These are phyloP conservation scores for Ceratopteris richardii DNA, from an alignment of 75 land plant genomes.

Conservation along the genomic window DNA sequence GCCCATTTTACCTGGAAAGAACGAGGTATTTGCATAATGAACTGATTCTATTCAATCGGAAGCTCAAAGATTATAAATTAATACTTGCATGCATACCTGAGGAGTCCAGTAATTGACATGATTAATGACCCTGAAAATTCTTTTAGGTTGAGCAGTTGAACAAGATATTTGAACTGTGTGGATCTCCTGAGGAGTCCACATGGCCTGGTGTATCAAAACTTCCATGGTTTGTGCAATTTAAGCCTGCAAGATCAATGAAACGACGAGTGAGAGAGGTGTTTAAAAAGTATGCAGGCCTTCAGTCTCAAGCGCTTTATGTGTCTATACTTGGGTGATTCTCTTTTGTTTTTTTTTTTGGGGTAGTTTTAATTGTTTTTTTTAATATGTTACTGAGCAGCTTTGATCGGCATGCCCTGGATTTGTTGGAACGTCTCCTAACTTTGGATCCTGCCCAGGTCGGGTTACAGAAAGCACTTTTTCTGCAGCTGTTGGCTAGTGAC, in stretches of 20 bases:
- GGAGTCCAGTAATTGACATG: too few relatives aligned
- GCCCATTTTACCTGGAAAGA: conserved; percentile 92
- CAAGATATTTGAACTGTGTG: conserved; percentile 94
- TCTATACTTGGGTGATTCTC: neutral
- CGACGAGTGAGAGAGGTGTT: conserved; percentile 74
- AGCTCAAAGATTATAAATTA: too few relatives aligned
- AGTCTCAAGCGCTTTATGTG: neutral
- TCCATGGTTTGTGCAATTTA: conserved; percentile 79
- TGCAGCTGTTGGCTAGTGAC: neutral
- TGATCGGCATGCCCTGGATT: conserved; percentile 89
- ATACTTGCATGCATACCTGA: too few relatives aligned
- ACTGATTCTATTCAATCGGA: too few relatives aligned
- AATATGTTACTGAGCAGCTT: conserved; percentile 60
- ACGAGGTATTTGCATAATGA: conserved; percentile 55
- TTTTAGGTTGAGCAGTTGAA: conserved; percentile 76
- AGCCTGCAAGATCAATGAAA: conserved; percentile 66
- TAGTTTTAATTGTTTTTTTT: too few relatives aligned
- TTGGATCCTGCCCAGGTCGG: conserved; percentile 79
- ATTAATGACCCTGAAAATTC: too few relatives aligned
- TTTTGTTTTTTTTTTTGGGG: too few relatives aligned
- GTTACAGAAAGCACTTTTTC: neutral
- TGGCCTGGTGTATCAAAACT: conserved; percentile 95
- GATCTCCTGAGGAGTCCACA: conserved; percentile 77
- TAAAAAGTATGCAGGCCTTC: conserved; percentile 50
- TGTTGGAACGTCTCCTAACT: conserved; percentile 84